A percentile compares a stretch with the other conserved stretches of the same genome.
Evolutionary conservation across 768 basidiomycete genomes (phyloP).

Genomic region (Trametes maxima): DNA sequence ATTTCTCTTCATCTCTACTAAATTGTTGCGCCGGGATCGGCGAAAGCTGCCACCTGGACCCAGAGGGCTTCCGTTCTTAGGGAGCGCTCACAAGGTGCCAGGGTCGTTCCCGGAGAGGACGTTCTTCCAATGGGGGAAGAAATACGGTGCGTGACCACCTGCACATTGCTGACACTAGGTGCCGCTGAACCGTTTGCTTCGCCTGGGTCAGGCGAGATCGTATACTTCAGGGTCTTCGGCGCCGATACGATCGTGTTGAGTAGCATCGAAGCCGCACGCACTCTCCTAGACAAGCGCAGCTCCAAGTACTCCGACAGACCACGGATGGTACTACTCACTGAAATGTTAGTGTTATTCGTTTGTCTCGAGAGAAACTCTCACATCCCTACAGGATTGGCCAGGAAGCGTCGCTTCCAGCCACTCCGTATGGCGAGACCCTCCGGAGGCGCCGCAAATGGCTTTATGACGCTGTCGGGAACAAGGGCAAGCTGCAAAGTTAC

Average conservation of each 20-base stretch:
- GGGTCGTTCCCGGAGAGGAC: constrained; percentile 5
- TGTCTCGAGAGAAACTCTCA: background rate
- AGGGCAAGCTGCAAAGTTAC: constrained; percentile 5
- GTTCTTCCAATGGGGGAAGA: constrained; percentile 15
- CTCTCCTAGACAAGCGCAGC: constrained; percentile 32
- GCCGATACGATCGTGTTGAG: constrained; percentile 30
- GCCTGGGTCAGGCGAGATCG: constrained; percentile 16
- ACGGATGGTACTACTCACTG: constrained; percentile 18
- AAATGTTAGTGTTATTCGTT: constrained; percentile 18
- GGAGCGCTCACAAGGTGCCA: constrained; percentile 20
- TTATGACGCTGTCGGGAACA: constrained; percentile 13
- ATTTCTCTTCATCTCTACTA: background rate
- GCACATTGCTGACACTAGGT: background rate
- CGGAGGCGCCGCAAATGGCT: constrained; percentile 19
- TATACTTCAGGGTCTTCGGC: constrained; percentile 20
- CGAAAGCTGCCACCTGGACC: constrained; percentile 23
- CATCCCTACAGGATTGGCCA: constrained; percentile 17
- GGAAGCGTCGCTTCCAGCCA: background rate
- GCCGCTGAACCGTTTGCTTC: background rate
- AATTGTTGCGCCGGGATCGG: background rate
- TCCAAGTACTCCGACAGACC: constrained; percentile 31
- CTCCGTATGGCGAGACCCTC: constrained; percentile 12
- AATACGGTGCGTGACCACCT: constrained; percentile 12
- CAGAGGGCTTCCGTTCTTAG: constrained; percentile 17
- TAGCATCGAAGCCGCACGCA: constrained; percentile 24